Evolutionary conservation across 108 stramenopile genomes (phyloP).

Genomic region (Nitzschia putrida): DNA sequence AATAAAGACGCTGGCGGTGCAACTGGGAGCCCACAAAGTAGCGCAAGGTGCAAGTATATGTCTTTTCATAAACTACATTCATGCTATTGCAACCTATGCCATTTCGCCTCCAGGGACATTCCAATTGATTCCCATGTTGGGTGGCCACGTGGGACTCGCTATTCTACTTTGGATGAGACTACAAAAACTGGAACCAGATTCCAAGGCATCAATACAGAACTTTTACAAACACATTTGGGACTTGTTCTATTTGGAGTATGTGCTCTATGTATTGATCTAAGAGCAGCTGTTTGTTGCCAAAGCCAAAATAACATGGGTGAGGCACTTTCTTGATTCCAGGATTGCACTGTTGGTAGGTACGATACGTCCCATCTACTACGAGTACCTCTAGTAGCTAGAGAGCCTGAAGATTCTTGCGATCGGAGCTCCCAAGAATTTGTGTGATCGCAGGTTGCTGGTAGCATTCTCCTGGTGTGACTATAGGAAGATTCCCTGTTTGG

Average conservation of each 20-base stretch:
- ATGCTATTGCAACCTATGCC: conserved; percentile 80
- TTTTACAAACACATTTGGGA: conserved; percentile 93
- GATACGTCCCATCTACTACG: too few relatives aligned
- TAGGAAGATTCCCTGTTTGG: too few relatives aligned
- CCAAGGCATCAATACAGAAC: conserved; percentile 69
- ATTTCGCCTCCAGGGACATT: conserved; percentile 72
- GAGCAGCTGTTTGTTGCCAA: too few relatives aligned
- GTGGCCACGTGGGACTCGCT: conserved; percentile 63
- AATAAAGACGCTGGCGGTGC: conserved; percentile 90
- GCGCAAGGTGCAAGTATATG: conserved; percentile 81
- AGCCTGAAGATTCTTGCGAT: too few relatives aligned
- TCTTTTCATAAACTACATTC: conserved; percentile 84
- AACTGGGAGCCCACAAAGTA: conserved; percentile 78
- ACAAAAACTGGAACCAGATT: conserved; percentile 64
- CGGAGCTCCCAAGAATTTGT: too few relatives aligned
- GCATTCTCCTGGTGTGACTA: too few relatives aligned
- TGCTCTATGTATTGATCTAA: conserved; percentile 91
- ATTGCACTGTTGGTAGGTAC: too few relatives aligned
- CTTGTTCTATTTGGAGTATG: conserved; percentile 80
- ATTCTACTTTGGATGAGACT: conserved; percentile 57
- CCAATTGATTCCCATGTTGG: conserved; percentile 85
- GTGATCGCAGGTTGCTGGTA: too few relatives aligned
- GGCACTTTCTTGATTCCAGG: too few relatives aligned
- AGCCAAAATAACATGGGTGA: too few relatives aligned
- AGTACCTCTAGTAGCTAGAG: too few relatives aligned